A percentile compares a stretch with the other conserved stretches of the same genome.
phyloP scores from a whole-genome alignment of 768 basidiomycete species.

The Sporobolomyces phaffii region DNA sequence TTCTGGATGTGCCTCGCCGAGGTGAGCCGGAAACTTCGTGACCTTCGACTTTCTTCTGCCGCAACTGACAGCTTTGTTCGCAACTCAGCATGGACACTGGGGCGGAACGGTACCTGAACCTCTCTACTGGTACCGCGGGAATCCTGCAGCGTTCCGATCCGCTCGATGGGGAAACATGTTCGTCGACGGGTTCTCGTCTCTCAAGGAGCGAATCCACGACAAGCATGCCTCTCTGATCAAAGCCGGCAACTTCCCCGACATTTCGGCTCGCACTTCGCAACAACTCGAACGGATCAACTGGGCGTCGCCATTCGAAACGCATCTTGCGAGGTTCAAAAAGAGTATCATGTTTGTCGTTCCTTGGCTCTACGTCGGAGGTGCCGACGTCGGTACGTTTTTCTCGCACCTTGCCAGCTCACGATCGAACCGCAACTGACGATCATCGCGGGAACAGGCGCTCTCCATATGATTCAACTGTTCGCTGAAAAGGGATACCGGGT shows the following conservation, averaged over 20 bases:
- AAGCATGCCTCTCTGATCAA: neutral
- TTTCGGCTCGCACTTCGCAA: conserved; percentile 10
- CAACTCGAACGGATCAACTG: conserved; percentile 28
- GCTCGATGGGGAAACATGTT: conserved; percentile 39
- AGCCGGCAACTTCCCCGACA: conserved; percentile 10
- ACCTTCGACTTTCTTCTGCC: neutral
- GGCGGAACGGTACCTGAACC: conserved; percentile 34
- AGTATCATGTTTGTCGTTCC: conserved; percentile 37
- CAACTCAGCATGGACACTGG: conserved; percentile 21
- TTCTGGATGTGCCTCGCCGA: conserved; percentile 39
- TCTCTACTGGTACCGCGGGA: conserved; percentile 30
- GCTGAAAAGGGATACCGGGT: conserved; percentile 32
- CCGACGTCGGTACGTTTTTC: conserved; percentile 28
- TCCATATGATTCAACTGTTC: conserved; percentile 28
- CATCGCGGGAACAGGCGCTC: conserved; percentile 17
- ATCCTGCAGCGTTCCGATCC: conserved; percentile 18
- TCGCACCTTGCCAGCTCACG: neutral
- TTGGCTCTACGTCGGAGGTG: conserved; percentile 38
- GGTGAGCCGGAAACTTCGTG: neutral
- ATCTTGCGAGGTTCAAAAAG: conserved; percentile 22
- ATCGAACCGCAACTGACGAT: neutral
- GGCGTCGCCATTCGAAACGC: conserved; percentile 9
- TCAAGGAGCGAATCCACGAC: conserved; percentile 21
- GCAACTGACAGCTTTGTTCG: neutral
- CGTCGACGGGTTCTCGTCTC: conserved; percentile 18